Percentiles rank a stretch among this genome's conserved stretches.
phyloP scores from a whole-genome alignment of 345 rosid genomes.

The Moringa oleifera region DNA sequence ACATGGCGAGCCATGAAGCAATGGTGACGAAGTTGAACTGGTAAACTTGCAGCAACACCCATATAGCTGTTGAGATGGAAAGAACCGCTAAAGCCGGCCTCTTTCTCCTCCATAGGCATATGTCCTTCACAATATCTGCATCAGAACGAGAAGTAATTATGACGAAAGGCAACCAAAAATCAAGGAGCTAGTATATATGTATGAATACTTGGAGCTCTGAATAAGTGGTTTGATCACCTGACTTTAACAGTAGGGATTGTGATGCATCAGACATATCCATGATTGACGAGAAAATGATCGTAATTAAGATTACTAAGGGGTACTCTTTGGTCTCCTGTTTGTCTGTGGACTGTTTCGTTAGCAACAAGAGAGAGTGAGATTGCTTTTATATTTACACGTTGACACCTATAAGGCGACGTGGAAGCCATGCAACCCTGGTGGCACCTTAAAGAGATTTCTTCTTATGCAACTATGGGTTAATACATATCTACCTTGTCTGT shows the following conservation, averaged over 20 bases:
- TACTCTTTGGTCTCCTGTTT: too few species aligned
- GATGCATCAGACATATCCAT: not conserved
- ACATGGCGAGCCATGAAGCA: constrained; percentile 38
- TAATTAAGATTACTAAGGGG: too few species aligned
- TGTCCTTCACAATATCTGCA: constrained; percentile 27
- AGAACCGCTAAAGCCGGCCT: constrained; percentile 30
- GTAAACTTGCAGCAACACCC: constrained; percentile 39
- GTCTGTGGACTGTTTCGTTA: too few species aligned
- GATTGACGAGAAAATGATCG: not conserved
- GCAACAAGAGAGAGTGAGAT: too few species aligned
- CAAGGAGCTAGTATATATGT: too few species aligned
- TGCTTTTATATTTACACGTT: constrained; percentile 12
- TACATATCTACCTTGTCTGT: not conserved
- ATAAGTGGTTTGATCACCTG: too few species aligned
- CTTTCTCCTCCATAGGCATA: constrained; percentile 53
- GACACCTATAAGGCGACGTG: constrained; percentile 14
- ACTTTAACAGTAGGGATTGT: not conserved
- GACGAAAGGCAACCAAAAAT: too few species aligned
- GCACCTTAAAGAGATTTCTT: not conserved
- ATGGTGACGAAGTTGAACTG: constrained; percentile 36
- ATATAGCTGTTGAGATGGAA: constrained; percentile 27
- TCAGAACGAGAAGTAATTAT: not conserved
- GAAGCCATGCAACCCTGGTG: constrained; percentile 21
- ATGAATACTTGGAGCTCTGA: too few species aligned
- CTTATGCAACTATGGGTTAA: too few species aligned